Conservation (phyloP, 805 yeast species). For the Ogataea pilisensis region DNA sequence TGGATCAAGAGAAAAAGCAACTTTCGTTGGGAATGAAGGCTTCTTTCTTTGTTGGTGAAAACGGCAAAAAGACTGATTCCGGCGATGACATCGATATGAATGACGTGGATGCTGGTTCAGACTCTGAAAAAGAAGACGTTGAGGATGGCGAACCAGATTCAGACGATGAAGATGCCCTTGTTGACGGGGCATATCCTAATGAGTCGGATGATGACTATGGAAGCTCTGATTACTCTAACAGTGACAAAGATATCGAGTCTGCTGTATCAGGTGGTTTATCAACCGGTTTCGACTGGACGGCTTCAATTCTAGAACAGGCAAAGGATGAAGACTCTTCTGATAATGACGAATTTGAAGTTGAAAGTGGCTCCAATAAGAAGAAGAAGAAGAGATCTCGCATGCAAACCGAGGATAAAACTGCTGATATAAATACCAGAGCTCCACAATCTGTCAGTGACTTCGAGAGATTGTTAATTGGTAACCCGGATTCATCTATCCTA, state of each 20-base stretch:
- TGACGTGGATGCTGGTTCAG: constrained; percentile 24
- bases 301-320: constrained; percentile 79
- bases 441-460: constrained; percentile 92
- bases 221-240: constrained; percentile 19
- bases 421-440: constrained; percentile 73
- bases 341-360: constrained; percentile 48
- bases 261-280: constrained; percentile 55
- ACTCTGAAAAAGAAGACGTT: constrained; percentile 30
- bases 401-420: constrained; percentile 74
- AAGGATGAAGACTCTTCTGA: constrained; percentile 51
- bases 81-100: constrained; percentile 31
- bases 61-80: constrained; percentile 2
- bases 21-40: constrained; percentile 93
- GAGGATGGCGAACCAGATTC: constrained; percentile 21
- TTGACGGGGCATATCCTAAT: constrained; percentile 32
- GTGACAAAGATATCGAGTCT: constrained; percentile 20
- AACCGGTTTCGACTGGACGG: constrained; percentile 96
- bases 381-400: constrained; percentile 39
- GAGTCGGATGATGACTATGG: constrained; percentile 19
- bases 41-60: constrained; percentile 57
- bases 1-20: constrained; percentile 64
- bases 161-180: constrained; percentile 20
- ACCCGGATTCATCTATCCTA: constrained; percentile 86
- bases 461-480: constrained; percentile 86
- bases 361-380: constrained; percentile 32